Evolutionary conservation across 1,284 basidiomycete genomes (phyloP).

Genomic region (Schizophyllum amplum): DNA sequence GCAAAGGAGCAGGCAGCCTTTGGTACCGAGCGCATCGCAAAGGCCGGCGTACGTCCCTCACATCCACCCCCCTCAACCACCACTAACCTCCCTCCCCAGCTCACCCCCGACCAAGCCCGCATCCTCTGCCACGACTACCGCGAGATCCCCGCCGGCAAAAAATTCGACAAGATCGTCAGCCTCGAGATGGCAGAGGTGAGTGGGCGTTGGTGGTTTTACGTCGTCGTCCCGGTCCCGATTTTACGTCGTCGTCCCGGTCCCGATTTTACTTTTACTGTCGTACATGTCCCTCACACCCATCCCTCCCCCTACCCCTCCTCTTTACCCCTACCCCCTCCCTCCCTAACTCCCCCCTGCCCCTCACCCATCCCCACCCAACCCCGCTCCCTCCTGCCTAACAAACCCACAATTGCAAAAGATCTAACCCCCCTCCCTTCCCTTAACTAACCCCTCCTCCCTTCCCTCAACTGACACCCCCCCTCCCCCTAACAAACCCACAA

Average conservation of each 20-base stretch:
- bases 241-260: too few species aligned
- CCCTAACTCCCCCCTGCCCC: too few species aligned
- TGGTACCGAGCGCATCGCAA: slow-evolving; percentile 80
- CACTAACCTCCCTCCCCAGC: slow-evolving; percentile 19
- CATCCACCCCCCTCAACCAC: slow-evolving; percentile 13
- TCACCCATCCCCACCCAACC: too few species aligned
- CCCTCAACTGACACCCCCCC: background rate
- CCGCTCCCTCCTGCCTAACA: too few species aligned
- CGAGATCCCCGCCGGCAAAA: slow-evolving; percentile 76
- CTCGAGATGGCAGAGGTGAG: slow-evolving; percentile 96
- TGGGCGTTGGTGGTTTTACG: background rate
- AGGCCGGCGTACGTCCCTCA: slow-evolving; percentile 59
- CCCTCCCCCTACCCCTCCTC: too few species aligned
- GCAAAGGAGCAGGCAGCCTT: slow-evolving; percentile 88
- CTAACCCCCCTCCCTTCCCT: background rate
- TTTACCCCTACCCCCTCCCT: too few species aligned
- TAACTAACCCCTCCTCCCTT: background rate
- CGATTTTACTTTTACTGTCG: too few species aligned
- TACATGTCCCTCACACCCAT: too few species aligned
- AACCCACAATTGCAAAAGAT: background rate
- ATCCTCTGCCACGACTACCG: slow-evolving; percentile 95
- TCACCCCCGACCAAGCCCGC: slow-evolving; percentile 68
- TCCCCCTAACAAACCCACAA: background rate
- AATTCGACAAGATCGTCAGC: slow-evolving; percentile 92
- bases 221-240: background rate